phyloP scores from a whole-genome alignment of 2,329 filamentous ascomycete genomes.

The Talaromyces sp. region DNA sequence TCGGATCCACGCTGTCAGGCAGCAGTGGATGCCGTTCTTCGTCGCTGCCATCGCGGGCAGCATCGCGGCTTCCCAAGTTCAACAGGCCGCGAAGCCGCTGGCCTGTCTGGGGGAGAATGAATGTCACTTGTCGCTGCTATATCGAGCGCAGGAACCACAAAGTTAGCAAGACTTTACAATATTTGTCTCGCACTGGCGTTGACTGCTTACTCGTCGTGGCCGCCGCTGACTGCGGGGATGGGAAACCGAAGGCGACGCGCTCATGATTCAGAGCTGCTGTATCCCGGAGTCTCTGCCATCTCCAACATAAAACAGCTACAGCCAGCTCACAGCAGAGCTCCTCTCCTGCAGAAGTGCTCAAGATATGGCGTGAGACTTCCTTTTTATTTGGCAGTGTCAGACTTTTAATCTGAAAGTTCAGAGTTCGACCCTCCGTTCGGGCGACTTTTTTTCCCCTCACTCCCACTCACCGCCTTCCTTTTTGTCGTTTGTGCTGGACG shows the following conservation, averaged over 20 bases:
- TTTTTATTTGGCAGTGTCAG: too few relatives aligned
- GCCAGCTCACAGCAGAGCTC: background rate
- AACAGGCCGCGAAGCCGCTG: conserved; percentile 77
- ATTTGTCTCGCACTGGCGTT: background rate
- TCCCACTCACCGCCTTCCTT: too few relatives aligned
- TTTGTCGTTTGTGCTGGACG: background rate
- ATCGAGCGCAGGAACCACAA: background rate
- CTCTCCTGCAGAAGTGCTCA: background rate
- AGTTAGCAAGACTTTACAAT: background rate
- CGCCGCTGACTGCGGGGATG: conserved; percentile 16
- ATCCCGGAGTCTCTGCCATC: background rate
- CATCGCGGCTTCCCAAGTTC: conserved; percentile 59
- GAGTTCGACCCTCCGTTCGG: too few relatives aligned
- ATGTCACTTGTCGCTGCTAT: conserved; percentile 74
- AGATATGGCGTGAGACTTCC: too few relatives aligned
- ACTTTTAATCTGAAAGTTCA: too few relatives aligned
- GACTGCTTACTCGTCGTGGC: conserved; percentile 21
- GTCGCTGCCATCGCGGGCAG: conserved; percentile 27
- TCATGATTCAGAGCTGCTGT: conserved; percentile 1
- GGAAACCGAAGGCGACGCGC: background rate
- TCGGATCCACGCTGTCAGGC: conserved; percentile 12
- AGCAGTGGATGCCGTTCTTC: conserved; percentile 35
- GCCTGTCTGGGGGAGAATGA: conserved; percentile 80
- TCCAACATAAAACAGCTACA: background rate
- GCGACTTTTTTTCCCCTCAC: too few relatives aligned